Evolutionary conservation across 2,329 filamentous ascomycete species (phyloP).

Genomic region (Fusarium anthophilum): DNA sequence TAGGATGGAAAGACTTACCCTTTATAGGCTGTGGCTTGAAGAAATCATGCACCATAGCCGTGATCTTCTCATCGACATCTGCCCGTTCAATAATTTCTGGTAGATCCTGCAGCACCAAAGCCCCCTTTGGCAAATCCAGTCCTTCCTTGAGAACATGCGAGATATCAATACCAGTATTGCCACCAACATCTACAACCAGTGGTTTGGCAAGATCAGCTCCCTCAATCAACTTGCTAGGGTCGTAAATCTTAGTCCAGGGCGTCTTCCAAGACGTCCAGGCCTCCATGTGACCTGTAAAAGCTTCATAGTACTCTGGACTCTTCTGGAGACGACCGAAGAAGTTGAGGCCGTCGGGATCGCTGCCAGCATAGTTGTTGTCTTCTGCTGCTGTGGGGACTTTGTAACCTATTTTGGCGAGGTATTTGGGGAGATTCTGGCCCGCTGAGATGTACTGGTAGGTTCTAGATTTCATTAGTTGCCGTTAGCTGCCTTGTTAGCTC

Average conservation of each 20-base stretch:
- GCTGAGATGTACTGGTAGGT: slow-evolving; percentile 29
- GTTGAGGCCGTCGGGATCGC: slow-evolving; percentile 24
- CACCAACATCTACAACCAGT: slow-evolving; percentile 29
- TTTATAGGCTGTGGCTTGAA: slow-evolving; percentile 23
- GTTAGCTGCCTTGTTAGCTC: rapidly evolving
- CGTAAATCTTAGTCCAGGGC: slow-evolving; percentile 32
- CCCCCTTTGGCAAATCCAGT: slow-evolving; percentile 9
- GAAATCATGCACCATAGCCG: slow-evolving; percentile 24
- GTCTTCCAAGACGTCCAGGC: slow-evolving; percentile 33
- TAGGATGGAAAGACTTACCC: background rate
- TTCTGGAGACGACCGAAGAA: slow-evolving; percentile 30
- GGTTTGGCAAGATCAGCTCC: slow-evolving; percentile 9
- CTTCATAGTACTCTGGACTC: slow-evolving; percentile 29
- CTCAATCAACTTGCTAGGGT: slow-evolving; percentile 9
- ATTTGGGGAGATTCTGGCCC: slow-evolving; percentile 28
- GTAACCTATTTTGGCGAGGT: slow-evolving; percentile 20
- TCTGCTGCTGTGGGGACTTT: slow-evolving; percentile 16
- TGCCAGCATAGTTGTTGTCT: slow-evolving; percentile 9
- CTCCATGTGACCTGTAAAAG: slow-evolving; percentile 31
- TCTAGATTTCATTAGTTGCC: background rate
- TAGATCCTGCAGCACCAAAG: slow-evolving; percentile 24
- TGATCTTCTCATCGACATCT: slow-evolving; percentile 20
- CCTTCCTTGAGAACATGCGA: background rate
- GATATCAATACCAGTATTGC: slow-evolving; percentile 31
- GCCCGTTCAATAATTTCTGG: slow-evolving; percentile 20